These are phyloP conservation scores for Metarhizium robertsii DNA, from an alignment of 2,329 filamentous ascomycete genomes.

Conservation along the genomic window DNA sequence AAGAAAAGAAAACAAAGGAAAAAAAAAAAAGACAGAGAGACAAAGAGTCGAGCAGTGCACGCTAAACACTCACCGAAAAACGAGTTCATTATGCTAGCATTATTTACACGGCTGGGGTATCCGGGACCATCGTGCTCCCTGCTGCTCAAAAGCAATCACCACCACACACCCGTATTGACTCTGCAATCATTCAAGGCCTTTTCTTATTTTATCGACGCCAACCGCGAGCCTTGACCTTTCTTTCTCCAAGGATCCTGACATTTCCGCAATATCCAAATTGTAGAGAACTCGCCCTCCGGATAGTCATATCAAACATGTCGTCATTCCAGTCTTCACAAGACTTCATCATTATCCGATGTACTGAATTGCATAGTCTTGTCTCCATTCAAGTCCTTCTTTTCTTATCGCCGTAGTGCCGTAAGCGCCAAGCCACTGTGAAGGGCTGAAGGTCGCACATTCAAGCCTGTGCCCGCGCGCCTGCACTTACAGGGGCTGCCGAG, in stretches of 20 bases:
- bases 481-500: neutral
- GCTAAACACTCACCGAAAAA: neutral
- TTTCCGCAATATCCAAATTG: neutral
- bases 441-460: neutral
- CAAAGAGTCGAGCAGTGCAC: neutral
- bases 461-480: no score
- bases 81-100: neutral
- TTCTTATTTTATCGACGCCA: neutral
- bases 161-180: neutral
- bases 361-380: neutral
- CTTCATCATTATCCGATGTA: neutral
- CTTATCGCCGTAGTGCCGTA: neutral
- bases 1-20: neutral
- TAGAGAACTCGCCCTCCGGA: neutral
- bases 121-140: neutral
- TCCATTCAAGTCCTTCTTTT: neutral
- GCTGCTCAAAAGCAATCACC: neutral
- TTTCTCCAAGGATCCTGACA: neutral
- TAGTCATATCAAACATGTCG: slow-evolving; percentile 5
- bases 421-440: neutral
- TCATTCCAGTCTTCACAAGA: slow-evolving; percentile 1
- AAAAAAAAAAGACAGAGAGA: neutral
- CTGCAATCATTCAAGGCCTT: neutral
- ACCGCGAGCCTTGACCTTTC: neutral
- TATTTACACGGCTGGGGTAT: neutral